These are phyloP conservation scores for Perkinsus marinus DNA, from an alignment of 169 alveolate genomes.

Conservation along the genomic window DNA sequence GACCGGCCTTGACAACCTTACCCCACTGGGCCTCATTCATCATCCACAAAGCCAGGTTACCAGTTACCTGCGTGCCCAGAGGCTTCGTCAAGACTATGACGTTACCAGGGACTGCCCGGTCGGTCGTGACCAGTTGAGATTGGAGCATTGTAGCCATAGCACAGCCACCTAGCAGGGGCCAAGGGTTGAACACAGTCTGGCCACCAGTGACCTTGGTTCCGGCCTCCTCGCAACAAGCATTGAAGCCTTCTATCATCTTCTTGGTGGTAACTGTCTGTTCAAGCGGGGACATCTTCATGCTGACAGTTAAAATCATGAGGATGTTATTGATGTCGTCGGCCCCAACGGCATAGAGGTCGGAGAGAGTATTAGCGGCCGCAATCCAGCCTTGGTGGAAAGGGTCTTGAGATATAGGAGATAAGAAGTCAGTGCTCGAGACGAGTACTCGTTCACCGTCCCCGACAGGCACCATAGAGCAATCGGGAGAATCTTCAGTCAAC, in stretches of 20 bases:
- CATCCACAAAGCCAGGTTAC: conserved; percentile 41
- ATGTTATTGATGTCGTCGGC: conserved; percentile 41
- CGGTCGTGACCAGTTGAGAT: conserved; percentile 44
- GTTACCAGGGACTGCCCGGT: conserved; percentile 51
- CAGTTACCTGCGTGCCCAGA: conserved; percentile 56
- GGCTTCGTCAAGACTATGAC: conserved; percentile 61
- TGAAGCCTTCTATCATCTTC: conserved; percentile 55
- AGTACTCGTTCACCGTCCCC: conserved; percentile 12
- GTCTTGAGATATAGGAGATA: conserved; percentile 59
- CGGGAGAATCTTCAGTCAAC: conserved; percentile 47
- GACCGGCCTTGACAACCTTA: not conserved
- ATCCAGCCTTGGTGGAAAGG: conserved; percentile 66
- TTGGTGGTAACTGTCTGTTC: conserved; percentile 44
- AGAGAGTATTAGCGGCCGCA: conserved; percentile 56
- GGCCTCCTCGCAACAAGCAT: conserved; percentile 52
- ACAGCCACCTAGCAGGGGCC: conserved; percentile 68
- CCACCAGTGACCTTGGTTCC: conserved; percentile 61
- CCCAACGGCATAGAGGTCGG: conserved; percentile 69
- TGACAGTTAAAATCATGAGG: conserved; percentile 54
- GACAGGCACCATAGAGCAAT: conserved; percentile 35
- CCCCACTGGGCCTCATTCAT: not conserved
- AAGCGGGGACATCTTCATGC: conserved; percentile 34
- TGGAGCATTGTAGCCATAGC: conserved; percentile 43
- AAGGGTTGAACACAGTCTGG: conserved; percentile 54
- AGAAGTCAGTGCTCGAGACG: conserved; percentile 58